These are phyloP conservation scores for Epichloe sp. DNA, from an alignment of 2,329 filamentous ascomycete species.

Conservation along the genomic window DNA sequence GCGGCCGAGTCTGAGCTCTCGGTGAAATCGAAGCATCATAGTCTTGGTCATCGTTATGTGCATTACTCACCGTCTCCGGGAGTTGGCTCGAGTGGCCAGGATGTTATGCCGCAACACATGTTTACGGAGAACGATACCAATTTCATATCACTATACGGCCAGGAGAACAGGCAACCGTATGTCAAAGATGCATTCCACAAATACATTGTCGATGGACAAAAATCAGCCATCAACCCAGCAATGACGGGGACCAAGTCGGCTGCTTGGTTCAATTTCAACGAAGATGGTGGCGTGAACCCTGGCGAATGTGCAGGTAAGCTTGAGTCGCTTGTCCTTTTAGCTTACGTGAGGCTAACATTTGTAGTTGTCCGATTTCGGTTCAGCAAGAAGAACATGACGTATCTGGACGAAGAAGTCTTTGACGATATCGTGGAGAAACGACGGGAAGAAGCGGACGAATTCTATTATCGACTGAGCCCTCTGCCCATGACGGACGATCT, in stretches of 20 bases:
- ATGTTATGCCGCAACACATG: slow-evolving; percentile 72
- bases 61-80: slow-evolving; percentile 84
- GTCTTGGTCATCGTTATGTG: slow-evolving; percentile 70
- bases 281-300: slow-evolving; percentile 73
- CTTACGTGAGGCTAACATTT: not conserved
- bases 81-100: slow-evolving; percentile 61
- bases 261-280: slow-evolving; percentile 86
- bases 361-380: slow-evolving; percentile 81
- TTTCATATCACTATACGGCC: slow-evolving; percentile 60
- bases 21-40: slow-evolving; percentile 65
- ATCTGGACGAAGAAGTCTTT: slow-evolving; percentile 84
- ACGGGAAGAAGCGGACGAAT: slow-evolving; percentile 85
- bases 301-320: slow-evolving; percentile 75
- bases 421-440: slow-evolving; percentile 82
- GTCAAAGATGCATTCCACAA: slow-evolving; percentile 95
- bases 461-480: slow-evolving; percentile 87
- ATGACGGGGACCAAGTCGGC: slow-evolving; percentile 75
- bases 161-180: slow-evolving; percentile 67
- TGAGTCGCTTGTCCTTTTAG: not conserved
- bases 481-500: slow-evolving; percentile 88
- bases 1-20: slow-evolving; percentile 50
- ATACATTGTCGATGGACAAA: slow-evolving; percentile 70
- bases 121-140: slow-evolving; percentile 98
- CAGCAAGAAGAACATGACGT: slow-evolving; percentile 60
- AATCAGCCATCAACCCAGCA: slow-evolving; percentile 68